Evolutionary conservation across 352 stramenopile species (phyloP).

Genomic region (Elongisporangium anandrum): DNA sequence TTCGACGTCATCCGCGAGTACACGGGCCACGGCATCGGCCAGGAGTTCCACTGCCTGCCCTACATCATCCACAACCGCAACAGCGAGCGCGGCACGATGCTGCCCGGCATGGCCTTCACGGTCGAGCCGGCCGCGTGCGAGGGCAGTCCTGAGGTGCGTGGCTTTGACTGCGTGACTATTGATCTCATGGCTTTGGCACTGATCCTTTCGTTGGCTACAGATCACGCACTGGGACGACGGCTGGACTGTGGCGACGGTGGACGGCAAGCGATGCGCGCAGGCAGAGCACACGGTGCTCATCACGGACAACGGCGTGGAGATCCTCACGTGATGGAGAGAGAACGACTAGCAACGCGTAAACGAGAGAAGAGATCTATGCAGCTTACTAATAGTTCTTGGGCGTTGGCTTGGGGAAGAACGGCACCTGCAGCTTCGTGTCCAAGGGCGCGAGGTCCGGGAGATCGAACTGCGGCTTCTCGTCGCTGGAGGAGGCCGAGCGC

Average conservation of each 20-base stretch:
- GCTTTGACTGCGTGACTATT: neutral
- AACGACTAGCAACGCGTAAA: conserved; percentile 5
- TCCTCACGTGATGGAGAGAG: conserved; percentile 79
- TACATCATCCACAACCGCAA: conserved; percentile 94
- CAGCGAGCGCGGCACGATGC: conserved; percentile 68
- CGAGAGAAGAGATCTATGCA: conserved; percentile 3
- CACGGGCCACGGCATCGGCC: conserved; percentile 95
- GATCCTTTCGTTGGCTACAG: conserved; percentile 17
- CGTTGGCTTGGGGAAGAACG: conserved; percentile 45
- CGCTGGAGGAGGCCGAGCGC: conserved; percentile 10
- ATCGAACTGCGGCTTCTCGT: conserved; percentile 8
- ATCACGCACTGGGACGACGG: conserved; percentile 92
- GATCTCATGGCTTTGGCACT: neutral
- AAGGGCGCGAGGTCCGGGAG: conserved; percentile 42
- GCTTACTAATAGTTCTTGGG: conserved; percentile 7
- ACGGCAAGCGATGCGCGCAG: conserved; percentile 93
- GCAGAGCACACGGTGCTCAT: conserved; percentile 98
- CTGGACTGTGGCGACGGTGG: conserved; percentile 95
- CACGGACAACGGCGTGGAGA: conserved; percentile 92
- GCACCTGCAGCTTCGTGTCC: conserved; percentile 77
- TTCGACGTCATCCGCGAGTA: conserved; percentile 91
- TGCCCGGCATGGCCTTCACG: conserved; percentile 97
- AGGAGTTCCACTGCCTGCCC: conserved; percentile 94
- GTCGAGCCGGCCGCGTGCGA: conserved; percentile 98
- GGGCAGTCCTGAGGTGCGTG: conserved; percentile 70